These are phyloP conservation scores for Globisporangium orthogonon DNA, from an alignment of 352 stramenopile species.

Conservation along the genomic window DNA sequence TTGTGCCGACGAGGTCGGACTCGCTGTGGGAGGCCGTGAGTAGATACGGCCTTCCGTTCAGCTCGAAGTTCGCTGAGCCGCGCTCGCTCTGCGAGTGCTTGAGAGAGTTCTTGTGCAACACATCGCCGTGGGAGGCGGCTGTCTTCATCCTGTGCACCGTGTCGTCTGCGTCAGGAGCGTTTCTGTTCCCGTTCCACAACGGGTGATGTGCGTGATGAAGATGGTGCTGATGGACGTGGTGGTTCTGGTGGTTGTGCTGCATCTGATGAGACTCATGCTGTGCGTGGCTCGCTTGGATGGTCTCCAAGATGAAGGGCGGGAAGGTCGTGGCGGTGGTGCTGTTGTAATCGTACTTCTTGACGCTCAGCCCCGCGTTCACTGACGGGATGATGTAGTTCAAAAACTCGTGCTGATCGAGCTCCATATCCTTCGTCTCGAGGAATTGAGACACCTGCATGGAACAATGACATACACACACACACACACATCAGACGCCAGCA, in stretches of 20 bases:
- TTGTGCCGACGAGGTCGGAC: constrained; percentile 22
- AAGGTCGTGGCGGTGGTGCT: not conserved
- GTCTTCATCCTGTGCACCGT: constrained; percentile 8
- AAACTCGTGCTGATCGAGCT: constrained; percentile 78
- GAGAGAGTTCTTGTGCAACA: constrained; percentile 10
- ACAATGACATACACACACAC: not conserved
- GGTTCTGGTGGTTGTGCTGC: constrained; percentile 19
- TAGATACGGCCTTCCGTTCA: not conserved
- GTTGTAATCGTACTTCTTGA: constrained; percentile 23
- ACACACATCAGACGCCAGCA: not conserved
- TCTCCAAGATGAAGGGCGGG: constrained; percentile 9
- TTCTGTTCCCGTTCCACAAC: not conserved
- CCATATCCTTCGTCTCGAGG: constrained; percentile 77
- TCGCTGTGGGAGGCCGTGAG: constrained; percentile 31
- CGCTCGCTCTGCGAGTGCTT: constrained; percentile 17
- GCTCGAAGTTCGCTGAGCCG: not conserved
- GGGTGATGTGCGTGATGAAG: constrained; percentile 10
- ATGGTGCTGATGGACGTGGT: constrained; percentile 6
- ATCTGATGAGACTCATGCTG: constrained; percentile 15
- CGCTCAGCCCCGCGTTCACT: constrained; percentile 60
- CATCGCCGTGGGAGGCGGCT: constrained; percentile 9
- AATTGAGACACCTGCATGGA: constrained; percentile 59
- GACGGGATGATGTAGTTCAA: constrained; percentile 78
- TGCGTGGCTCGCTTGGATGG: constrained; percentile 1
- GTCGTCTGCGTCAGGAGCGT: not conserved